Evolutionary conservation across 129 eudicot genomes (phyloP).

Genomic region (Flaveria sonorensis): DNA sequence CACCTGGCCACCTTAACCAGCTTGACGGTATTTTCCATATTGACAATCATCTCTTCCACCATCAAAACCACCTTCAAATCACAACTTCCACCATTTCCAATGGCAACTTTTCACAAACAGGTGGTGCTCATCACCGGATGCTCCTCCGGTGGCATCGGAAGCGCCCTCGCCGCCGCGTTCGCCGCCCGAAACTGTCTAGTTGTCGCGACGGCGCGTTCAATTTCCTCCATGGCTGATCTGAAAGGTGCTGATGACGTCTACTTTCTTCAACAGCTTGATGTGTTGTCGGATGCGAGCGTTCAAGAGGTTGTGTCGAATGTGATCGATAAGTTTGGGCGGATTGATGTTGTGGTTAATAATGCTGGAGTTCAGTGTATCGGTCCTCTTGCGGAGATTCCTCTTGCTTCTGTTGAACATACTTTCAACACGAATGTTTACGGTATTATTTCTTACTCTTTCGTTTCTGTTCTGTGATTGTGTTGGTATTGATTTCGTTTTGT

Average conservation of each 20-base stretch:
- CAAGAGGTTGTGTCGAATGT: conserved; percentile 47
- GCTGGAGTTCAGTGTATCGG: conserved; percentile 97
- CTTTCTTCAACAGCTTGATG: conserved; percentile 71
- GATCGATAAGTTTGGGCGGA: conserved; percentile 61
- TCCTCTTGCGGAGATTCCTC: conserved; percentile 85
- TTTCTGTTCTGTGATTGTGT: background rate
- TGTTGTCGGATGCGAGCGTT: conserved; percentile 65
- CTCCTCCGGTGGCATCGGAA: conserved; percentile 86
- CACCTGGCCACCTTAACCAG: no score
- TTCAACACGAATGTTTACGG: conserved; percentile 87
- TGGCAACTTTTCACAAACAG: conserved; percentile 45
- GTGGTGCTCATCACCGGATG: conserved; percentile 91
- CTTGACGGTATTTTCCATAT: no score
- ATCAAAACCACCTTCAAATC: no score
- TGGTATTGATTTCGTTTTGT: background rate
- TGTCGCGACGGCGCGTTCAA: conserved; percentile 71
- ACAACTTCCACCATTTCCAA: background rate
- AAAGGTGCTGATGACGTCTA: conserved; percentile 30
- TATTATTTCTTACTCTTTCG: conserved; percentile 12
- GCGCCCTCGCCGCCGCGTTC: conserved; percentile 80
- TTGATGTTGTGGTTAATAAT: conserved; percentile 78
- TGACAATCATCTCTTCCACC: no score
- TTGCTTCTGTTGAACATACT: conserved; percentile 56
- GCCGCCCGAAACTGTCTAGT: conserved; percentile 71
- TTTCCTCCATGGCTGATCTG: conserved; percentile 63